Evolutionary conservation across 2,329 filamentous ascomycete species (phyloP), one percentile per base, ranked within the genome.

Genomic region (Paramyrothecium roridum): DNA sequence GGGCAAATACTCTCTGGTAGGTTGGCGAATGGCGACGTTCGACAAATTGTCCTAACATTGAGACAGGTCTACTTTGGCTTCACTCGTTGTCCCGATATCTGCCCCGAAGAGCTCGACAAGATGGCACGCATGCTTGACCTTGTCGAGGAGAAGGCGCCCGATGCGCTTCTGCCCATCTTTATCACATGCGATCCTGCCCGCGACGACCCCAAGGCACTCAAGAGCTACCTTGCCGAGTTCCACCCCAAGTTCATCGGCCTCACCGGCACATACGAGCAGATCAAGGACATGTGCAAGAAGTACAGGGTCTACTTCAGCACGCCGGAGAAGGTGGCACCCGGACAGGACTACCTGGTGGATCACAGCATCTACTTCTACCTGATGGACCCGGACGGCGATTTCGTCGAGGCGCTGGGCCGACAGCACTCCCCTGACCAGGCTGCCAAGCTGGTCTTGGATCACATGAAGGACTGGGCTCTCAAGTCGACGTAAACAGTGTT

Each of bases 291-390:
- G 55, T 99, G 95, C 81, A 98, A 96, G 79, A 88, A 88, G 62
- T 99, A 98, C 73, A 83, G 95, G 20, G 95, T 99, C 54, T 99
- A 99, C 77, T 99, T 99, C 68, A 95, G 90, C 68, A 99, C 95
- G 50, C 95, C 95, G 34, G 80, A 85, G 64, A 83, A 92, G 60
- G 90, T 98, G 55, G 89, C 93, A 79, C 89, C 92, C 1, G 95
- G 93, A 1, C 90, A 97, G 79, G 95, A 99, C 73, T 99, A 99
- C 71, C 75, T 99, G 65, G 95, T 99, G 13, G 95, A 99, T 73
- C 95, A 99, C 77, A 97, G 92, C 73, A 99, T 99, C 64, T 99
- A 99, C 80, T 99, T 99, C 68, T 99, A 99, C 73, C 77, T 99
- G 63, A 99, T 99, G 95, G 95, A 98, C 71, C 95, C 95, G 0